Evolutionary conservation across 306 rosid species (phyloP).

Genomic region (Ammopiptanthus mongolicus): DNA sequence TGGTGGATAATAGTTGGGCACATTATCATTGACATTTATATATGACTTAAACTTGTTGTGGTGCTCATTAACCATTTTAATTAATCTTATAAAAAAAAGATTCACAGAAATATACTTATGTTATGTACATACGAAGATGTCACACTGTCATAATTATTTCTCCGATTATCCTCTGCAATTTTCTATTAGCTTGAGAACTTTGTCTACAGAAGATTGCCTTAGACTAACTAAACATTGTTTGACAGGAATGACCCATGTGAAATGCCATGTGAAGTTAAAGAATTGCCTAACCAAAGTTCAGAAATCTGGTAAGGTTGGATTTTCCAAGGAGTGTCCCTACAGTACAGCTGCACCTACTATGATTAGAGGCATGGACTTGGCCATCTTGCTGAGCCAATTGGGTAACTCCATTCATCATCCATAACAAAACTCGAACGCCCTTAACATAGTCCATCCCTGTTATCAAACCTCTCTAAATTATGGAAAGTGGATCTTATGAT

Average conservation of each 20-base stretch:
- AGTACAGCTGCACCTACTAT: slow-evolving; percentile 57
- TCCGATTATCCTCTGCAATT: background rate
- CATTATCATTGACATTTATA: background rate
- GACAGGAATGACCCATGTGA: slow-evolving; percentile 56
- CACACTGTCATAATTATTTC: background rate
- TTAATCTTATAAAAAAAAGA: background rate
- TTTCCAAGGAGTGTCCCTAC: slow-evolving; percentile 56
- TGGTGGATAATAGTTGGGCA: no score
- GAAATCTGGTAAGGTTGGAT: slow-evolving; percentile 69
- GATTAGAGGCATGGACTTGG: slow-evolving; percentile 83
- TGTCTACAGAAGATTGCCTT: background rate
- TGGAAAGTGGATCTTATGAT: slow-evolving; percentile 6
- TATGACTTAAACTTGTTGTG: background rate
- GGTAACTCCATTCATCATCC: background rate
- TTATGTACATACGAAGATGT: background rate
- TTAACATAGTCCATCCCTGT: background rate
- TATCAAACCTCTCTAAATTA: background rate
- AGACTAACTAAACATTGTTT: slow-evolving; percentile 7
- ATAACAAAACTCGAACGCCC: background rate
- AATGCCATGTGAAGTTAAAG: slow-evolving; percentile 67
- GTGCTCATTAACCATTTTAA: background rate
- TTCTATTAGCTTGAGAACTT: background rate
- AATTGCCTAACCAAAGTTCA: slow-evolving; percentile 50
- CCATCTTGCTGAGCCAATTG: slow-evolving; percentile 67
- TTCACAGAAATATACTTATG: background rate